These are phyloP conservation scores for Leccinum subgranulosum DNA, from an alignment of 768 basidiomycete species.

Conservation along the genomic window DNA sequence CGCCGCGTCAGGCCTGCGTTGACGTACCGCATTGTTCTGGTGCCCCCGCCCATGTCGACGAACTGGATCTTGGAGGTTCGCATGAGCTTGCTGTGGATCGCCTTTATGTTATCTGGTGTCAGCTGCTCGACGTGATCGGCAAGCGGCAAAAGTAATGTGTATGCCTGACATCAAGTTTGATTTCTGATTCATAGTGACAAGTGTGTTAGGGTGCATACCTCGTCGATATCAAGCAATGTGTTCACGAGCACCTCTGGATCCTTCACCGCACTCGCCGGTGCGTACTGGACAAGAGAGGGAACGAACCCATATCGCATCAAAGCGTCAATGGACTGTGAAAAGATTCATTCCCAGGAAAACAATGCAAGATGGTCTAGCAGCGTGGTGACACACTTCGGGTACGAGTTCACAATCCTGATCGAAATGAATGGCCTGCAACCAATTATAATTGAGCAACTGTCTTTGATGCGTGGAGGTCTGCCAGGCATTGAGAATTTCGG, in stretches of 20 bases:
- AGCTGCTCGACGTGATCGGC: slow-evolving; percentile 24
- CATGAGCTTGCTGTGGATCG: slow-evolving; percentile 29
- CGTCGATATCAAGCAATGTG: slow-evolving; percentile 23
- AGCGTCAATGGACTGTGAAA: slow-evolving; percentile 24
- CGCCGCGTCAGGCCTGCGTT: slow-evolving; percentile 30
- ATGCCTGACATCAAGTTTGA: slow-evolving; percentile 19
- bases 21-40: slow-evolving; percentile 22
- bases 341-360: neutral
- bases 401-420: slow-evolving; percentile 27
- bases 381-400: slow-evolving; percentile 13
- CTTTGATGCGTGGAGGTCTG: slow-evolving; percentile 20
- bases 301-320: slow-evolving; percentile 27
- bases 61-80: slow-evolving; percentile 30
- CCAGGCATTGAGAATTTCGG: slow-evolving; percentile 29
- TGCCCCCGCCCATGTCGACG: slow-evolving; percentile 7
- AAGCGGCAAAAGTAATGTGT: slow-evolving; percentile 19
- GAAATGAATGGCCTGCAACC: slow-evolving; percentile 28
- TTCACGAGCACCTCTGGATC: slow-evolving; percentile 22
- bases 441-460: slow-evolving; percentile 30
- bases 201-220: slow-evolving; percentile 11
- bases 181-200: neutral
- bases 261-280: slow-evolving; percentile 21
- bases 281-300: slow-evolving; percentile 22
- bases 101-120: slow-evolving; percentile 29
- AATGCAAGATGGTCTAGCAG: neutral